Percentiles rank a stretch among this genome's conserved stretches.
Evolutionary conservation across 148 eudicot genomes (phyloP).

Genomic region (Talinum fruticosum): DNA sequence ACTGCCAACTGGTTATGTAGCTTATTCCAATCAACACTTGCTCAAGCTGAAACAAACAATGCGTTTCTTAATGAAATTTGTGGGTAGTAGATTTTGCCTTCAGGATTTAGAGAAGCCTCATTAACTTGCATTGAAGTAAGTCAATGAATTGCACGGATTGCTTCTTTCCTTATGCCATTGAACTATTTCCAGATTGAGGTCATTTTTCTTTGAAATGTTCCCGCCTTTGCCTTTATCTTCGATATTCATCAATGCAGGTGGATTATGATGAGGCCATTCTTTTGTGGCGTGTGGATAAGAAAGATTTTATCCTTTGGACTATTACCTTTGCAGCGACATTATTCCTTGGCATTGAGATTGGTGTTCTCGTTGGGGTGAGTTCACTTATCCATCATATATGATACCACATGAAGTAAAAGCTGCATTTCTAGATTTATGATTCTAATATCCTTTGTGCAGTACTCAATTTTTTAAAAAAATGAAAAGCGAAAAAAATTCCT

Average conservation of each 20-base stretch:
- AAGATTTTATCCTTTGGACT: slow-evolving; percentile 86
- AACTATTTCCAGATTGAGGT: not conserved
- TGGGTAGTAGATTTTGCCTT: not conserved
- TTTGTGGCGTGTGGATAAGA: slow-evolving; percentile 89
- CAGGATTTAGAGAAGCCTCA: not conserved
- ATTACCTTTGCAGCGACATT: slow-evolving; percentile 64
- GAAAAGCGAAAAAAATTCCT: no score
- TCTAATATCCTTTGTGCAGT: not conserved
- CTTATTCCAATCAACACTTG: not conserved
- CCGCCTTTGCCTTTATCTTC: not conserved
- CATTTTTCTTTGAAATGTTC: not conserved
- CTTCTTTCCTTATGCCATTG: not conserved
- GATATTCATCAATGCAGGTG: slow-evolving; percentile 51
- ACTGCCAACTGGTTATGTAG: not conserved
- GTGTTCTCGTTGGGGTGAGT: slow-evolving; percentile 95
- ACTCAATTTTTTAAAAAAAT: no score
- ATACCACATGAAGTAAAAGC: not conserved
- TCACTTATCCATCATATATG: not conserved
- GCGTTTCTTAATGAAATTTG: not conserved
- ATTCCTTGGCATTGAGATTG: slow-evolving; percentile 94
- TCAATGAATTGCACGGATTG: not conserved
- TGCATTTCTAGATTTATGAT: not conserved
- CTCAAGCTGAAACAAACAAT: not conserved
- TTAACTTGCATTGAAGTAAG: not conserved
- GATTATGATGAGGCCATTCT: slow-evolving; percentile 89